Base-by-base conservation (phyloP, 352 stramenopile genomes). In the Phytophthora boehmeriae region DNA sequence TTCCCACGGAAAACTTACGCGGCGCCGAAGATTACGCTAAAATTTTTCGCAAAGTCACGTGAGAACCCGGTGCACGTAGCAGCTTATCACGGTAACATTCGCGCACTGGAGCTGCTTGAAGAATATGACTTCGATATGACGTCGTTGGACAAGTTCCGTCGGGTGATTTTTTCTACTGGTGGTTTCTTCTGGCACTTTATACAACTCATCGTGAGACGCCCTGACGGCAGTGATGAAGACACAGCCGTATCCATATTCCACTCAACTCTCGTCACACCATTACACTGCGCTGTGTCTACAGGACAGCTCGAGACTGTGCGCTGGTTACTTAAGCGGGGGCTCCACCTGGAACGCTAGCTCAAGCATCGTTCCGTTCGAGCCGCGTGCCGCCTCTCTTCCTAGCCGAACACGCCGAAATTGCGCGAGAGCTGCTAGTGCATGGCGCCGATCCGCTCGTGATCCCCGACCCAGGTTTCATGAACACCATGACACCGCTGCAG, bases 401-500 rank as follows among this genome's bases (percentile, higher is more conserved):
- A 0, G 80, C 79, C 5, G 83, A 92, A 45, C 75, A 88, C 23
- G 62, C 78, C 0, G 69, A 80, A 4, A 78, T 91, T 14, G 75
- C 88, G 23, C 58, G 65, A 16, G 73, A 81, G 27, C 48, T 92
- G 8, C 65, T 92, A 0, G 56, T 75, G 4, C 45, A 77, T 19
- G 82, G 80, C 34, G 83, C 83, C 3, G 73, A 92, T 38, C 69
- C 83, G 4, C 48, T 92, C 0, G 70, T 66, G n/a, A 78, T 92
- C 17, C 83, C 83, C 0, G 80, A 92, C 16, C 78, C 83, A 27
- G 83, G 83, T 17, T 76, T 75, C 63, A 87, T 88, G 75, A 90
- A 90, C 64, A 92, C 83, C 20, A 61, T 92, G 11, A 90, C 83
- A 1, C 80, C 72, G 16, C 55, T 92, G 8, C 80, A 92, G 49